Base-by-base conservation (phyloP, 192 early-diverging fungal genomes). In the Coemansia sp. region DNA sequence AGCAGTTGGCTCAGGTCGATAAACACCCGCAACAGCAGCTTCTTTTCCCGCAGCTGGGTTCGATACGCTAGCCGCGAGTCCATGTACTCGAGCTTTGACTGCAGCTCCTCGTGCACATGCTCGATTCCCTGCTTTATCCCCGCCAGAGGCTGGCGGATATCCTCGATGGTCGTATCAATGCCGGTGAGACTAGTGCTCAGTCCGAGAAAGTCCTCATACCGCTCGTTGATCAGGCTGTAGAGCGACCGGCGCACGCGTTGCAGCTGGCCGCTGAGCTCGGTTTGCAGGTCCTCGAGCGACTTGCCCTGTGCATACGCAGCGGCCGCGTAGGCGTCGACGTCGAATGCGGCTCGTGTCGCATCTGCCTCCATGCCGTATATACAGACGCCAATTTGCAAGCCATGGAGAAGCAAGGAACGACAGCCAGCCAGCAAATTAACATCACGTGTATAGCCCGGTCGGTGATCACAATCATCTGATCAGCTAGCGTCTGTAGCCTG, bases 161-260 rank as follows among this genome's bases (percentile, higher is more conserved):
- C 40, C 10, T 38, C 17, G 12, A 67, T 43, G 2, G 60, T 60
- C 10, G 41, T 27, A 44, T 67, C 64, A 21, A 75, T 53, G 8
- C 65, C 71, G 2, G 56, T 46, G 9, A 75, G 44, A 9, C 61
- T 63, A 5, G 65, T 68, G 61, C 60, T 64, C 20, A 75, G 61
- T 0, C 55, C 60, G 5, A 75, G 53, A 54, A 75, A 68, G 53
- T 75, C 71, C 30, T 63, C 60, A 50, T 75, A 68, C 12, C 61
- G 55, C 11, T 50, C 12, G 51, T 58, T 51, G 36, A 75, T 67
- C 7, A 75, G 57, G 38, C 42, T 46, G 27, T 60, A 48, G 14
- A 75, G 53, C 44, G 63, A 51, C 14, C 38, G 45, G 1, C 60
- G 64, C 5, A 64, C 34, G 12, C 35, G 22, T 6, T 34, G 50